Evolutionary conservation across 345 rosid species (phyloP).

Genomic region (Luvunga scandens): DNA sequence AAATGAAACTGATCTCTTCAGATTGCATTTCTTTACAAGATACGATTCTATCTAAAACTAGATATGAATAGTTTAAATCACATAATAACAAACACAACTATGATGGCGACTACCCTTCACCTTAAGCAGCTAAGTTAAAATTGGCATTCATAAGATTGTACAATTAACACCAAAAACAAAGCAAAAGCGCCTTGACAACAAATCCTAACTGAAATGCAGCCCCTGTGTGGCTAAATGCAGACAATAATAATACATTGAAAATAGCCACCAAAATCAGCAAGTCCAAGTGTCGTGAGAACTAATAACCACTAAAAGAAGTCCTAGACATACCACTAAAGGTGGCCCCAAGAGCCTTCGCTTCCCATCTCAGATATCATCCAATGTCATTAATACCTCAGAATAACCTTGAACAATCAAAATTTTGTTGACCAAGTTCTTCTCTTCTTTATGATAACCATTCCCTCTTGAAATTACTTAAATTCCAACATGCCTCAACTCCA

Average conservation of each 20-base stretch:
- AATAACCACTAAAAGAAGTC: neutral
- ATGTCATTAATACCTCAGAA: conserved; percentile 68
- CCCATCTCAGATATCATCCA: conserved; percentile 37
- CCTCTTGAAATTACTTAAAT: conserved; percentile 44
- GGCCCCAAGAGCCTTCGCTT: no score
- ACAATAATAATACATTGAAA: neutral
- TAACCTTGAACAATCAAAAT: conserved; percentile 63
- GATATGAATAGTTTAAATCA: no score
- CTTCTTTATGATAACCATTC: conserved; percentile 33
- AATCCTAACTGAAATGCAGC: neutral
- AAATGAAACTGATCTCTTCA: neutral
- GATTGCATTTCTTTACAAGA: neutral
- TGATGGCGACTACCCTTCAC: neutral
- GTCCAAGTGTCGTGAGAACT: neutral
- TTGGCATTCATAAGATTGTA: neutral
- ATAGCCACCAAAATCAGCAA: neutral
- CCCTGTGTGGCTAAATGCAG: neutral
- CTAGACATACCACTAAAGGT: neutral
- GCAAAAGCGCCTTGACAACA: neutral
- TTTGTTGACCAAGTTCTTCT: conserved; percentile 58
- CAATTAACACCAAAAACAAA: neutral
- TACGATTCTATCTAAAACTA: neutral
- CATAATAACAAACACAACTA: no score
- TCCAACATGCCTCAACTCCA: conserved; percentile 46
- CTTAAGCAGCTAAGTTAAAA: neutral